phyloP scores from a whole-genome alignment of 2,329 filamentous ascomycete species.

The Orbilia blumenaviensis region DNA sequence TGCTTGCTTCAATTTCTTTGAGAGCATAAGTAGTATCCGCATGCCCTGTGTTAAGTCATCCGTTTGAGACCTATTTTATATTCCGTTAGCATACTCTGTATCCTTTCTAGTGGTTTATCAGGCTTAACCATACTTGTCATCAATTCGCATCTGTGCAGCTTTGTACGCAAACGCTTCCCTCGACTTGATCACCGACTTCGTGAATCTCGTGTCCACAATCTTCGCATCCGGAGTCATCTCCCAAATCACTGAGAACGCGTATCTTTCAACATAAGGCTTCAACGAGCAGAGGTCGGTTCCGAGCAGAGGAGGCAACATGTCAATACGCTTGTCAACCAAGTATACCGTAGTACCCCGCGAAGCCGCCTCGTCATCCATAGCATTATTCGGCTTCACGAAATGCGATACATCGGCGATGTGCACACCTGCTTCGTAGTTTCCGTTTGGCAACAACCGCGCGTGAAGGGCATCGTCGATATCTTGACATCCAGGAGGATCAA shows the following conservation, averaged over 20 bases:
- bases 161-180: slow-evolving; percentile 98
- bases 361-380: slow-evolving; percentile 96
- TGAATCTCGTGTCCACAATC: slow-evolving; percentile 85
- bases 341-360: slow-evolving; percentile 96
- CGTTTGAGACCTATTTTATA: slow-evolving; percentile 68
- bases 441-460: slow-evolving; percentile 82
- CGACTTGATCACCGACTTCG: slow-evolving; percentile 96
- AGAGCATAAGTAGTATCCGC: slow-evolving; percentile 83
- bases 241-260: slow-evolving; percentile 86
- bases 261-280: slow-evolving; percentile 96
- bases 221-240: slow-evolving; percentile 86
- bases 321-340: slow-evolving; percentile 97
- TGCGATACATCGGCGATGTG: slow-evolving; percentile 99
- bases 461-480: slow-evolving; percentile 98
- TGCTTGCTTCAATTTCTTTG: slow-evolving; percentile 92
- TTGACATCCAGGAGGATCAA: slow-evolving; percentile 93
- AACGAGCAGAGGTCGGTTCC: slow-evolving; percentile 96
- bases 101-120: not conserved
- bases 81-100: not conserved
- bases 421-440: slow-evolving; percentile 94
- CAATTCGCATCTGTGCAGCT: slow-evolving; percentile 90
- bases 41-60: slow-evolving; percentile 92
- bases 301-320: slow-evolving; percentile 97
- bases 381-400: slow-evolving; percentile 95
- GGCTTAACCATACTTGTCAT: slow-evolving; percentile 72